Base-by-base conservation (phyloP, 148 eudicot genomes). In the Rhododendron molle region DNA sequence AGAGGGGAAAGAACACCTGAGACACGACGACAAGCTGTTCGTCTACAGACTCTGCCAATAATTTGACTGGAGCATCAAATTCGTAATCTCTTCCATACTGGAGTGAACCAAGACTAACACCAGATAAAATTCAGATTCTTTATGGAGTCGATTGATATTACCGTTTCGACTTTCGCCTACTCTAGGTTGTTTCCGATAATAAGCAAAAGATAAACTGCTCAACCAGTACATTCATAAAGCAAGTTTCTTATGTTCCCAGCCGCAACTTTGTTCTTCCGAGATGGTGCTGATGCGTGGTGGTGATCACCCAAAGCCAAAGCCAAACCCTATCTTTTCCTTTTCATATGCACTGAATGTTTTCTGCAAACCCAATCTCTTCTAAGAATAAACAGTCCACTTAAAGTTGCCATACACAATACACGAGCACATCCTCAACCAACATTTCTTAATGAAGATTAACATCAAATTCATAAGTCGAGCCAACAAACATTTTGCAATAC, bases 21-120 rank as follows among this genome's bases (percentile, higher is more conserved):
- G 92, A 91, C 81, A 91, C 85, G 40, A 91, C 89, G 52, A 91
- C 85, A 58, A 91, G 90, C 83, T 91, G 90, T 83, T 91, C 90
- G 38, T 89, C 91, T 1, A 58, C 83, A 49, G 92, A 91, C 46
- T 89, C 84, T 36, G 92, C 90, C 91, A 91, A 78, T 11, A 89
- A 86, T 47, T 91, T 91, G 72, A 88, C 90, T 5, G 93, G 93
- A 77, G 93, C 89, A 85, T 88, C 88, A 85, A 85, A 87, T 58
- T 91, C 90, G 78, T 85, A 91, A 83, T 91, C 88, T 85, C 85
- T 89, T 81, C 91, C 89, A 82, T 86, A 89, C 89, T 89, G 87
- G 38, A 88, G 21, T 40, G 2, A 21, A 34, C 47, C 76, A 85
- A 77, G 58, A 14, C 10, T 54, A 21, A 44, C 14, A 32, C 26